Base-by-base conservation (phyloP, 148 eudicot species). In the Fagopyrum esculentum region DNA sequence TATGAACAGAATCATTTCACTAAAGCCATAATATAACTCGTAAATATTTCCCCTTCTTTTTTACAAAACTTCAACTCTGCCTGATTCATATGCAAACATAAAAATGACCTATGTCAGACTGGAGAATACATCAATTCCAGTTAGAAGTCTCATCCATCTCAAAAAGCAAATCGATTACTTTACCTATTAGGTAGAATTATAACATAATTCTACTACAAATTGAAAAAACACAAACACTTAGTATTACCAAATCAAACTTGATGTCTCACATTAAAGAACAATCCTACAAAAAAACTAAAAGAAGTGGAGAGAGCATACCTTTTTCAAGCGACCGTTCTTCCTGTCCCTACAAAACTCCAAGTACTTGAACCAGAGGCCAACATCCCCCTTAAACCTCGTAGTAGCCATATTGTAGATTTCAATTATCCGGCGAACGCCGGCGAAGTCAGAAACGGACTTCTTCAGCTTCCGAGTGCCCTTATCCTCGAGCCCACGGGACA, bases 321-420 rank as follows among this genome's bases (percentile, higher is more conserved):
- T 94, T 71, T 87, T 94, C 92, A 94, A 86, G 57, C 89, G 80
- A 8, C 97, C 93, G 72, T 86, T 87, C 30, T 82, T 81, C 45
- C 77, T 87, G 45, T 78, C 80, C 76, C 88, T 82, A 77, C 96
- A 91, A 69, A 77, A 94, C 85, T 94, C 98, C 75, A 94, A 73
- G 77, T 87, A 94, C 88, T 80, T 86, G 86, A 91, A 90, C 98
- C 98, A 94, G 4, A 94, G 78, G 73, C 82, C 80, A 45, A 94
- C 29, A 63, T 94, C 98, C 0, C 98, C 97, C 82, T 91, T 94
- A 84, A 94, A 94, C 75, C 96, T 74, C 22, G 47, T 85, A 4
- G 97, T 90, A 2, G 87, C 98, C 78, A 86, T 69, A 1, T 87
- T 69, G 80, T 91, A 94, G 73, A 90, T 64, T 44, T 88, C 92